Evolutionary conservation across 768 basidiomycete species (phyloP), one percentile per base, ranked within the genome.

Genomic region (Daedaleopsis sinensis): DNA sequence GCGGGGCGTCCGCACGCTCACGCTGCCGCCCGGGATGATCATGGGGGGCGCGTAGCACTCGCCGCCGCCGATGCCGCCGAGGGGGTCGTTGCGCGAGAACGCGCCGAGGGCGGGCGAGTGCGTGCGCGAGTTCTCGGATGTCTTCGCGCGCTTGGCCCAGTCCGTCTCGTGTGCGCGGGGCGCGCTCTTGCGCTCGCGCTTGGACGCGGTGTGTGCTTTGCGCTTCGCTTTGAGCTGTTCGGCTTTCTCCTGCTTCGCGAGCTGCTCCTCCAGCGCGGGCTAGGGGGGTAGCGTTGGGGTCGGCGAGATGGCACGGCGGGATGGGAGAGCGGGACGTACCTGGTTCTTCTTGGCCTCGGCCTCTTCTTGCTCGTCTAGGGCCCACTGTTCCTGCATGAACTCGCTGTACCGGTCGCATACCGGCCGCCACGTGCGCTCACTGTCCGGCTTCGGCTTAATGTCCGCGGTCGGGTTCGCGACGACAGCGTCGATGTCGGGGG

Each of bases 401-500:
- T 96, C 93, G 19, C 80, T 56, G 73, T 96, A 98, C 9, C 96
- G 87, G 56, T 97, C 94, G 63, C 79, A 85, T 48, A 92, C 80
- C 2, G 96, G 91, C 23, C 88, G 83, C 90, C 93, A 96, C 0
- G 80, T 85, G 37, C 75, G 79, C 42, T 64, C 53, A 11, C 69
- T 57, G 18, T 69, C 62, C 16, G 72, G 66, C 35, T 71, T 65
- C 4, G 71, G 67, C 59, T 73, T 75, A 48, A 70, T 68, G 61
- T 78, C 78, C 1, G 67, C 67, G 70, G 49, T 52, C 1, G 62
- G 38, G 35, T 65, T 63, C 32, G 76, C 46, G 12, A 94, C 80
- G 18, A 88, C 67, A 3, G 82, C 79, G 62, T 94, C 93, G 65
- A 95, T 83, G 65, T 95, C 89, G 9, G 80, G 74, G 1, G 92